phyloP scores from a whole-genome alignment of 1,284 basidiomycete genomes.

The Trichosporon asahii region DNA sequence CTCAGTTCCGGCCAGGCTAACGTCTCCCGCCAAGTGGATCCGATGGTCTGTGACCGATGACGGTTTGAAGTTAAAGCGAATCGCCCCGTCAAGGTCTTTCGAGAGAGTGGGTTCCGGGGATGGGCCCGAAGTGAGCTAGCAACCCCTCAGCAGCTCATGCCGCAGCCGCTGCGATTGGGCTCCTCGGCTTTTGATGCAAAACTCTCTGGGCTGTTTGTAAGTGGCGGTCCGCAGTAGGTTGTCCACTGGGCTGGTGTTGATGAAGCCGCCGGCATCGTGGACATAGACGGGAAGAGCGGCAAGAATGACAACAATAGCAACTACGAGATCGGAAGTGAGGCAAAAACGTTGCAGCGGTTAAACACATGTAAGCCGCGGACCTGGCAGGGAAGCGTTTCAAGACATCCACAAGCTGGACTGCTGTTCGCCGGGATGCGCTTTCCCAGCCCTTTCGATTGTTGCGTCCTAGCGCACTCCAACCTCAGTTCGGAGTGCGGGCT shows the following conservation, averaged over 20 bases:
- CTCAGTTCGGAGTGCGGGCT: neutral
- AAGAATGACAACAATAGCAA: neutral
- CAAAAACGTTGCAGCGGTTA: neutral
- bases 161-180: neutral
- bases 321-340: neutral
- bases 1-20: neutral
- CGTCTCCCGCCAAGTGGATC: neutral
- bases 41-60: neutral
- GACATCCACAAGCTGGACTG: neutral
- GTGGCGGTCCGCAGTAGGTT: neutral
- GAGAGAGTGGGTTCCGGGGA: neutral
- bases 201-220: neutral
- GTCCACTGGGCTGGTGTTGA: neutral
- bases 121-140: neutral
- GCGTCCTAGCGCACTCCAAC: neutral
- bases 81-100: neutral
- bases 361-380: neutral
- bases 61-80: neutral
- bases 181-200: too few relatives aligned
- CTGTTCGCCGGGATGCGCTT: too few relatives aligned
- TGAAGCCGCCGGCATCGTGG: neutral
- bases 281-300: too few relatives aligned
- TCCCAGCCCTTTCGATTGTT: neutral
- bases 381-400: neutral
- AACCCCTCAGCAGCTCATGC: neutral